Percentiles rank a stretch among this genome's conserved stretches.
phyloP scores from a whole-genome alignment of 768 basidiomycete genomes.

The Russula earlei region DNA sequence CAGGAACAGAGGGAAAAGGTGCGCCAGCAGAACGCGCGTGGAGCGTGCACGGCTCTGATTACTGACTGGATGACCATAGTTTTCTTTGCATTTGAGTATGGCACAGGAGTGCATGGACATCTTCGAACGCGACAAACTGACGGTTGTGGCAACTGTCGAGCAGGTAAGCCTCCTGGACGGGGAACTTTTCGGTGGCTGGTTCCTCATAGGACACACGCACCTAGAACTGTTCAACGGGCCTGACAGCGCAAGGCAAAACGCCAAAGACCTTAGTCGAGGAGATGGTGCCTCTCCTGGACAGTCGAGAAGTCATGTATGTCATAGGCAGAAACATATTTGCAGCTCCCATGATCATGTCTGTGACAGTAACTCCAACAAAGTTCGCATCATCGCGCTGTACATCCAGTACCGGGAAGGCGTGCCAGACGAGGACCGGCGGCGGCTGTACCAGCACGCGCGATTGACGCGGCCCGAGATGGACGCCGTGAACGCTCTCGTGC shows the following conservation, averaged over 20 bases:
- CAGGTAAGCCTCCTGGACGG: constrained; percentile 43
- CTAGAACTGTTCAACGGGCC: constrained; percentile 88
- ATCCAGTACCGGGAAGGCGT: constrained; percentile 94
- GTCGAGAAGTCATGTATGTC: constrained; percentile 66
- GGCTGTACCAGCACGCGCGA: constrained; percentile 91
- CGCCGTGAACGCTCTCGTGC: constrained; percentile 76
- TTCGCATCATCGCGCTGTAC: constrained; percentile 92
- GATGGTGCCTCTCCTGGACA: constrained; percentile 94
- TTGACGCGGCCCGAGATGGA: constrained; percentile 85
- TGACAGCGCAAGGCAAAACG: constrained; percentile 86
- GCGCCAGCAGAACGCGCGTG: background rate
- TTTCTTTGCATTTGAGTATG: constrained; percentile 94
- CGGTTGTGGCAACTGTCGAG: constrained; percentile 79
- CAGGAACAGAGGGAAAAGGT: constrained; percentile 95
- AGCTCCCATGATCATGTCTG: constrained; percentile 9
- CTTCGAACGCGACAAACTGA: constrained; percentile 82
- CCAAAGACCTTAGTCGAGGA: constrained; percentile 94
- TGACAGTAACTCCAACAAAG: constrained; percentile 78
- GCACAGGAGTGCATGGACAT: constrained; percentile 94
- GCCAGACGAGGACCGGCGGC: constrained; percentile 92
- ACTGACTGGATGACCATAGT: constrained; percentile 36
- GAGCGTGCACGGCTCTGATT: background rate
- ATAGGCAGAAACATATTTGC: background rate
- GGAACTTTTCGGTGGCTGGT: background rate
- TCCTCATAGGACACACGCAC: background rate